A percentile compares a stretch with the other conserved stretches of the same genome.
Evolutionary conservation across 208 protist species (phyloP).

Genomic region (Trypanosoma boissoni): DNA sequence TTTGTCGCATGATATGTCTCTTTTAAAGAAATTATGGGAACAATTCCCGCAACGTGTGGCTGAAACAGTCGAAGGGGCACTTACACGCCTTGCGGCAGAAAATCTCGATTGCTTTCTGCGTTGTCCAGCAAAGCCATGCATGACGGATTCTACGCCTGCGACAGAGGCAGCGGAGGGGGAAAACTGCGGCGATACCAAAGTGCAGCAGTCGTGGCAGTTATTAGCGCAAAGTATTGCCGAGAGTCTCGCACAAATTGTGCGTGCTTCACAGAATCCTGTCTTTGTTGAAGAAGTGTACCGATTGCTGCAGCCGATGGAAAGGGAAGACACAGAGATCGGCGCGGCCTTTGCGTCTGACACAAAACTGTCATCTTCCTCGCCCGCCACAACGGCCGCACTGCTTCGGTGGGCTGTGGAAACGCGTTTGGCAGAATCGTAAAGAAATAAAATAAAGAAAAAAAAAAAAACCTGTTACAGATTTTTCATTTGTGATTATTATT

Average conservation of each 20-base stretch:
- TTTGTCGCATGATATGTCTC: neutral
- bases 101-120: constrained; percentile 54
- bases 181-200: neutral
- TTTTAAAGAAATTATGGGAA: neutral
- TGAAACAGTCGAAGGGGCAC: constrained; percentile 26
- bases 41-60: constrained; percentile 30
- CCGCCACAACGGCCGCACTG: constrained; percentile 9
- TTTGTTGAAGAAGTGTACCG: constrained; percentile 61
- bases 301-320: constrained; percentile 30
- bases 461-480: neutral
- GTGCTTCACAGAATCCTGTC: constrained; percentile 34
- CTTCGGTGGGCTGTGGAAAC: constrained; percentile 29
- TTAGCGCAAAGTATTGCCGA: constrained; percentile 54
- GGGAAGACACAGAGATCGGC: neutral
- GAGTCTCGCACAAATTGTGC: constrained; percentile 51
- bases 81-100: constrained; percentile 37
- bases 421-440: constrained; percentile 20
- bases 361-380: neutral
- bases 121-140: neutral
- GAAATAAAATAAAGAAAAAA: neutral
- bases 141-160: neutral
- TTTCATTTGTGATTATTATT: neutral
- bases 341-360: neutral
- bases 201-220: constrained; percentile 20
- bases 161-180: neutral